These are phyloP conservation scores for Ascochyta rabiei DNA, from an alignment of 2,329 filamentous ascomycete species.

Conservation along the genomic window DNA sequence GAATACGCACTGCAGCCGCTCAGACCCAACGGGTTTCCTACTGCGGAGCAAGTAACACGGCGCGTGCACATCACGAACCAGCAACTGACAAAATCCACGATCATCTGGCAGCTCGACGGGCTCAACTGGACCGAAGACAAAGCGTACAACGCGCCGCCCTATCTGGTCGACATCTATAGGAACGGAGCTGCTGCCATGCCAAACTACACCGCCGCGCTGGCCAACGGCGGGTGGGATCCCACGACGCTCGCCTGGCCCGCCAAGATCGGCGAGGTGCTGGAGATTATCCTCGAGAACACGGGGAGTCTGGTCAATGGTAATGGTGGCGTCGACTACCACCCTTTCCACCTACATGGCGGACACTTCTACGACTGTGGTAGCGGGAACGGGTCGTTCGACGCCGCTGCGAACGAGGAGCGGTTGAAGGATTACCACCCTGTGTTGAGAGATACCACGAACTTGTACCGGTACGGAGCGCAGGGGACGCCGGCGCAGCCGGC, in stretches of 20 bases:
- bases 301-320: conserved; percentile 23
- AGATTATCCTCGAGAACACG: conserved; percentile 57
- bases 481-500: conserved; percentile 50
- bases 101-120: conserved; percentile 33
- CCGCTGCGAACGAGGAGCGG: conserved; percentile 55
- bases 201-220: conserved; percentile 58
- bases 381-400: conserved; percentile 61
- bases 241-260: conserved; percentile 58
- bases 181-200: conserved; percentile 56
- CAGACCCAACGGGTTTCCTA: conserved; percentile 40
- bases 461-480: conserved; percentile 60
- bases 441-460: conserved; percentile 57
- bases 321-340: conserved; percentile 50
- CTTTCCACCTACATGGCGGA: conserved; percentile 62
- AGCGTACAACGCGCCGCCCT: conserved; percentile 44
- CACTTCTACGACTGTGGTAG: conserved; percentile 62
- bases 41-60: conserved; percentile 43
- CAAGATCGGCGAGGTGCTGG: conserved; percentile 61
- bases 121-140: conserved; percentile 29
- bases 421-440: conserved; percentile 48
- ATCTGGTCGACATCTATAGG: conserved; percentile 61
- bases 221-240: conserved; percentile 62
- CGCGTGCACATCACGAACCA: conserved; percentile 38
- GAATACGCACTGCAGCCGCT: conserved; percentile 49
- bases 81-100: conserved; percentile 24